Evolutionary conservation across 108 stramenopile species (phyloP).

Genomic region (Heterococcus sp.): DNA sequence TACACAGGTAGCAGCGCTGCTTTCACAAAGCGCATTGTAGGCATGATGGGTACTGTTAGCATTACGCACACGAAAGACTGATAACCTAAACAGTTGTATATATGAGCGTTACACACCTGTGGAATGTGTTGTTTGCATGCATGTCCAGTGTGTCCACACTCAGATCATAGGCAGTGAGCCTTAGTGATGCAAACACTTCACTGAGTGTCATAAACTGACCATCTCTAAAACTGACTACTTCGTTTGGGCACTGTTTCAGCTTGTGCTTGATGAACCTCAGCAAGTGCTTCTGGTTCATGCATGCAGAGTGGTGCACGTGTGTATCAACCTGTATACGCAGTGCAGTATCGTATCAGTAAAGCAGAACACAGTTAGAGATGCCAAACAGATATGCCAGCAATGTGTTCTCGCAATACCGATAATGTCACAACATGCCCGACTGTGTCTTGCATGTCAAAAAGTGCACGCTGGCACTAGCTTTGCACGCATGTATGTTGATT

Average conservation of each 20-base stretch:
- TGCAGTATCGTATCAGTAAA: background rate
- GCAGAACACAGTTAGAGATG: background rate
- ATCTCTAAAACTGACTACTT: conserved; percentile 63
- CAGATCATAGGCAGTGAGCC: conserved; percentile 90
- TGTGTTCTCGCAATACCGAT: background rate
- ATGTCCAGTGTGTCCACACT: conserved; percentile 99
- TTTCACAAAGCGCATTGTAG: no score
- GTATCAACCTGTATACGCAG: conserved; percentile 85
- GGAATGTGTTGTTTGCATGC: conserved; percentile 96
- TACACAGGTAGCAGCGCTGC: no score
- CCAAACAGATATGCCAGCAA: background rate
- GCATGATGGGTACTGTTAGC: no score
- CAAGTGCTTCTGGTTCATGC: conserved; percentile 95
- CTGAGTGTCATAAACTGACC: conserved; percentile 60
- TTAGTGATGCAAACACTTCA: conserved; percentile 67
- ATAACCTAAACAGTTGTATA: background rate
- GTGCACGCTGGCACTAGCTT: no score
- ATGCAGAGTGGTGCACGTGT: conserved; percentile 95
- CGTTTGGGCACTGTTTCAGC: conserved; percentile 64
- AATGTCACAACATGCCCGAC: no score
- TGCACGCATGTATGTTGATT: no score
- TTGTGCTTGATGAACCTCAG: conserved; percentile 95
- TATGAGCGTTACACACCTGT: conserved; percentile 31
- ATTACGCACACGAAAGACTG: no score
- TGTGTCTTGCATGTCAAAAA: no score